phyloP scores from a whole-genome alignment of 805 yeast species.

The Starmerella gropengiesseri region DNA sequence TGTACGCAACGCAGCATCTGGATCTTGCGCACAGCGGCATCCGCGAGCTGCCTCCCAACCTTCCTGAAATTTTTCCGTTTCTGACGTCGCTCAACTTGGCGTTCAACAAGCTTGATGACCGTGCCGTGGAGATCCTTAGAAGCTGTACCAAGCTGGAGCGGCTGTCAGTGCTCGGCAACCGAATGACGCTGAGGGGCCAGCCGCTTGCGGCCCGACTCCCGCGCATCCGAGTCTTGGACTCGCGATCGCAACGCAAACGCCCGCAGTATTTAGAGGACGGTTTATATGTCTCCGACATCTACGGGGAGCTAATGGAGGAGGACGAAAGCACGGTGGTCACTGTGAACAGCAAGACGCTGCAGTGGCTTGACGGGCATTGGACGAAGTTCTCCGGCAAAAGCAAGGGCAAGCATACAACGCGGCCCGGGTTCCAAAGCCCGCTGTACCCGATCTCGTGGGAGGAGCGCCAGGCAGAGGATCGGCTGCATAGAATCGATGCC shows the following conservation, averaged over 20 bases:
- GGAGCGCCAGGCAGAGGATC: slow-evolving; percentile 1
- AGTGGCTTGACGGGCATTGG: slow-evolving; percentile 20
- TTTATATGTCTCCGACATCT: slow-evolving; percentile 12
- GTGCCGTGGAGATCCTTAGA: slow-evolving; percentile 6
- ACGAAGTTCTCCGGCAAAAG: slow-evolving; percentile 5
- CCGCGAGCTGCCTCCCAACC: slow-evolving; percentile 18
- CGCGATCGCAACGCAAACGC: slow-evolving; percentile 14
- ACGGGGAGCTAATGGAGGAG: slow-evolving; percentile 9
- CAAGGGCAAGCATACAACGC: slow-evolving; percentile 8
- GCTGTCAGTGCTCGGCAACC: slow-evolving; percentile 22
- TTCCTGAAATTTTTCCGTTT: slow-evolving; percentile 20
- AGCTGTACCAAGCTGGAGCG: slow-evolving; percentile 19
- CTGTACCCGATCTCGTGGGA: slow-evolving; percentile 16
- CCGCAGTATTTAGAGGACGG: slow-evolving; percentile 2
- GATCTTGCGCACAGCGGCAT: slow-evolving; percentile 16
- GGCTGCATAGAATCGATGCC: neutral
- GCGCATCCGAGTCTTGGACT: slow-evolving; percentile 19
- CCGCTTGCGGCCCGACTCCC: slow-evolving; percentile 11
- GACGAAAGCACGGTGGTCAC: neutral
- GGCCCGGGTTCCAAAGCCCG: slow-evolving; percentile 21
- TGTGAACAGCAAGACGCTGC: slow-evolving; percentile 8
- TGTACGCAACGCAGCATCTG: slow-evolving; percentile 23
- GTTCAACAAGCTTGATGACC: slow-evolving; percentile 20
- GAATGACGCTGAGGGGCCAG: slow-evolving; percentile 7
- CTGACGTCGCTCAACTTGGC: slow-evolving; percentile 20